Percentiles rank a stretch among this genome's conserved stretches.
phyloP scores from a whole-genome alignment of 2,329 filamentous ascomycete genomes.

The Hypoxylon sp. region DNA sequence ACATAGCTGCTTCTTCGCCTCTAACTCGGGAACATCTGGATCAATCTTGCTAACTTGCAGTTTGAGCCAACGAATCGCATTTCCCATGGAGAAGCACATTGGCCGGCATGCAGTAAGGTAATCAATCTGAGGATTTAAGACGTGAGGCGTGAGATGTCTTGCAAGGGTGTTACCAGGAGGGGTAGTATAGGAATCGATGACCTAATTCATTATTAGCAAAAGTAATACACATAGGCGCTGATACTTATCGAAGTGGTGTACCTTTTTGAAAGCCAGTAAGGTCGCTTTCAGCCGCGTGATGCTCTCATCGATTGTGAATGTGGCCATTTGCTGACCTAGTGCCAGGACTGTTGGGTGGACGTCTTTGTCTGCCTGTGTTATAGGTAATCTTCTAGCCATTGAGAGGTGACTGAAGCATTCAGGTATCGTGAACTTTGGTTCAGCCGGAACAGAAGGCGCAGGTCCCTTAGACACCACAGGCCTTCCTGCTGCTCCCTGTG shows the following conservation, averaged over 20 bases:
- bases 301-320: conserved; percentile 90
- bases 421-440: conserved; percentile 75
- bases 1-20: conserved; percentile 84
- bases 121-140: conserved; percentile 94
- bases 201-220: conserved; percentile 63
- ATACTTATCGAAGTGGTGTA: conserved; percentile 56
- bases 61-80: conserved; percentile 95
- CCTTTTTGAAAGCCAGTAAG: conserved; percentile 89
- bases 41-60: conserved; percentile 92
- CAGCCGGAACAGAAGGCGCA: conserved; percentile 58
- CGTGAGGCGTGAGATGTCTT: conserved; percentile 90
- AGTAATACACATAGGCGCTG: conserved; percentile 5
- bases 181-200: conserved; percentile 93
- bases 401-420: conserved; percentile 88
- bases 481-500: conserved; percentile 50
- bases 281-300: conserved; percentile 90
- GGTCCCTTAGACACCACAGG: conserved; percentile 54
- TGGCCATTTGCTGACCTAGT: conserved; percentile 90
- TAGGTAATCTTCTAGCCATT: conserved; percentile 71
- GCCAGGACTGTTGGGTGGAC: conserved; percentile 90
- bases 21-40: conserved; percentile 83
- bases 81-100: conserved; percentile 96
- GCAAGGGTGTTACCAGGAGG: conserved; percentile 87
- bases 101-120: conserved; percentile 95
- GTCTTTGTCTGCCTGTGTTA: conserved; percentile 76